phyloP scores from a whole-genome alignment of 129 eudicot species.

The Silybum marianum region DNA sequence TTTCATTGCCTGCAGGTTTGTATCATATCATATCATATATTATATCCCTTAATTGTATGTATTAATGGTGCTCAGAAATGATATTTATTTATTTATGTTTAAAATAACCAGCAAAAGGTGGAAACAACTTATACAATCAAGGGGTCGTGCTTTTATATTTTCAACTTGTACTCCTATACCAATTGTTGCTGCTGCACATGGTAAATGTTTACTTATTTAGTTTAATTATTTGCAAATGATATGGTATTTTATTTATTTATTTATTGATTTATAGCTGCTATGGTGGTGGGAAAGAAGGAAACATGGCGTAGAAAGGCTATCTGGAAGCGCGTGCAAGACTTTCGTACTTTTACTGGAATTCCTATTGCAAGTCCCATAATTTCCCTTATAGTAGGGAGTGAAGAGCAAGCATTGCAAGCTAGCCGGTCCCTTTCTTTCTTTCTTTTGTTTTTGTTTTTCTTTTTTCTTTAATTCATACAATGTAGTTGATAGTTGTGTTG shows the following conservation, averaged over 20 bases:
- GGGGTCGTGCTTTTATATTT: constrained; percentile 97
- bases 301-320: constrained; percentile 86
- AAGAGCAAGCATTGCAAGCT: constrained; percentile 80
- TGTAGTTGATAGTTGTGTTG: neutral
- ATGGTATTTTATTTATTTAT: neutral
- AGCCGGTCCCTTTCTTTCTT: constrained; percentile 61
- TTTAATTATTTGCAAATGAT: neutral
- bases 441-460: neutral
- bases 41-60: neutral
- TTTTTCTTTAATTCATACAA: neutral
- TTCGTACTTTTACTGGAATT: constrained; percentile 72
- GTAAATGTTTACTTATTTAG: constrained; percentile 38
- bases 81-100: constrained; percentile 9
- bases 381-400: constrained; percentile 86
- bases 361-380: constrained; percentile 82
- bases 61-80: no score
- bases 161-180: constrained; percentile 96
- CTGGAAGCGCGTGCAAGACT: constrained; percentile 80
- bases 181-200: constrained; percentile 86
- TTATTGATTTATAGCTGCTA: constrained; percentile 62
- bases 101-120: constrained; percentile 70
- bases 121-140: constrained; percentile 90
- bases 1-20: constrained; percentile 96
- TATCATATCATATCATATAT: neutral
- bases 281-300: constrained; percentile 73